Base-by-base conservation (phyloP, 345 rosid genomes). In the Syzygium aromaticum region DNA sequence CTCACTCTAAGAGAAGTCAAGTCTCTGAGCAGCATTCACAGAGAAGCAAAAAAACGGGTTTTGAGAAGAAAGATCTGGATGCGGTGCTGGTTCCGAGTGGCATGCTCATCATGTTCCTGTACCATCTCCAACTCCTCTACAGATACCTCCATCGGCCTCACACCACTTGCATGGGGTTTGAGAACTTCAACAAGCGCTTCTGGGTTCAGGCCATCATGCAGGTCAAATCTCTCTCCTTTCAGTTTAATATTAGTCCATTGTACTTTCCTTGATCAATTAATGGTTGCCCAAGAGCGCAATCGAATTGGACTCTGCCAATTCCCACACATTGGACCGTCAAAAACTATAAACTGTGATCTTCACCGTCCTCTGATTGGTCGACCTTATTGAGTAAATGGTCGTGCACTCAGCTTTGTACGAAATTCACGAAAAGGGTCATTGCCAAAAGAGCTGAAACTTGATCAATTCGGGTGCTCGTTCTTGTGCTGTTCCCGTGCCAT, bases 181-280 rank as follows among this genome's bases (percentile, higher is more conserved):
- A 94, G 89, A 96, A 94, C 93, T 90, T 92, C 49, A 94, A 94
- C 84, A 95, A 91, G 90, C 91, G 91, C 92, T 94, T 93, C 90
- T 96, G 98, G 98, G 98, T 95, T 80, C 92, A 92, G 67, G 91
- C 94, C 84, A 88, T 95, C 54, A 90, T 95, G 93, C 90, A 92
- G 98, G 96, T 88, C 59, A 86, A 82, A 54, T 38, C 49, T 38
- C 82, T 5, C 11, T 38, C 82, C 80, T 19, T 19, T 86, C 88
- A 21, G 59, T 59, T 54, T 49, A 49, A 40, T 86, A 73, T 80
- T 56, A 86, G 51, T 73, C 52, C 80, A 52, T 16, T 54, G 11
- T 8, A 25, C 28, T 33, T 6, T 17, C 11, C 52, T 43, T 43
- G 38, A 22, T 19, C 30, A 54, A 15, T 46, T 23, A 46, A 15